A percentile compares a stretch with the other conserved stretches of the same genome.
phyloP scores from a whole-genome alignment of 192 early-diverging fungal species.

The Coemansia sp. region DNA sequence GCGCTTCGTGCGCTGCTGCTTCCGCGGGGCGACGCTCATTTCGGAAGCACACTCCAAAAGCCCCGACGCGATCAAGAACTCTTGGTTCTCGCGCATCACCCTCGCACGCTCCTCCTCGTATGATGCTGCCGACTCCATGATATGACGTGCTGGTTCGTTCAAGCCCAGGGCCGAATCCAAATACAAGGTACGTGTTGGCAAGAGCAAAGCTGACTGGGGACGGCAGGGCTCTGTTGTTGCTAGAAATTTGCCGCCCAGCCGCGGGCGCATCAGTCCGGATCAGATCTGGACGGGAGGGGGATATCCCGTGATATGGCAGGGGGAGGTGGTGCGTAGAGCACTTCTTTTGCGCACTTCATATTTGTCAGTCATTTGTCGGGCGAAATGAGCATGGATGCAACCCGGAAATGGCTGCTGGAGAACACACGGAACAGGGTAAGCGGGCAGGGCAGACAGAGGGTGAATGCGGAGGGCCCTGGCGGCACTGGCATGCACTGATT shows the following conservation, averaged over 20 bases:
- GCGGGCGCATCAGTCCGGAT: too few relatives aligned
- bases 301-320: too few relatives aligned
- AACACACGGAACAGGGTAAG: constrained; percentile 41
- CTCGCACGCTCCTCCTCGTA: constrained; percentile 33
- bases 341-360: not conserved
- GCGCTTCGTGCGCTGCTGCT: not conserved
- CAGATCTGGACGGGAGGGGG: too few relatives aligned
- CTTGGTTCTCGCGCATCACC: constrained; percentile 35
- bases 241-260: too few relatives aligned
- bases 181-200: too few relatives aligned
- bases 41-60: constrained; percentile 2
- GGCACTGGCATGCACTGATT: not conserved
- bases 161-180: too few relatives aligned
- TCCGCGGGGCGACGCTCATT: not conserved
- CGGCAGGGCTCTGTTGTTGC: too few relatives aligned
- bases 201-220: too few relatives aligned
- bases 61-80: constrained; percentile 23
- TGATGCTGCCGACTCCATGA: not conserved
- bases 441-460: not conserved
- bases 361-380: too few relatives aligned
- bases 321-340: not conserved
- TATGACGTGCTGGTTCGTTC: too few relatives aligned
- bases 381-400: constrained; percentile 22
- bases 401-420: constrained; percentile 32
- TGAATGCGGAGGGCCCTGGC: not conserved